Evolutionary conservation across 2,329 filamentous ascomycete species (phyloP).

Genomic region (Lizonia empirigonia): DNA sequence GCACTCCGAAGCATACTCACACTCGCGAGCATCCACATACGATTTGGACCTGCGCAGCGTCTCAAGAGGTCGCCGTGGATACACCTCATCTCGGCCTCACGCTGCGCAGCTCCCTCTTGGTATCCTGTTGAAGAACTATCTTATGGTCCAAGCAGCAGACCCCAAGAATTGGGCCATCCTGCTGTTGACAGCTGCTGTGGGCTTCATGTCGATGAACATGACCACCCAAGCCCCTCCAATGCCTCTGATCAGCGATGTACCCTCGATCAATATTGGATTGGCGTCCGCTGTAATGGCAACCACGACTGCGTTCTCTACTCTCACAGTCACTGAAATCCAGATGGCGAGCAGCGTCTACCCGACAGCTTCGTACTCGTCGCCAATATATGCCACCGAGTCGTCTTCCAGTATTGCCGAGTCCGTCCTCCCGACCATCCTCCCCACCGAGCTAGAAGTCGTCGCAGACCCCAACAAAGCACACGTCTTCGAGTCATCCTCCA

Average conservation of each 20-base stretch:
- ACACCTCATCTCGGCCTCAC: conserved; percentile 19
- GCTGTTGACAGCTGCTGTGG: conserved; percentile 52
- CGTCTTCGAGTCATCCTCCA: conserved; percentile 9
- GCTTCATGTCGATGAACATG: conserved; percentile 48
- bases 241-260: conserved; percentile 10
- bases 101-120: conserved; percentile 56
- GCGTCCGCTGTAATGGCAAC: conserved; percentile 20
- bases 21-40: conserved; percentile 3
- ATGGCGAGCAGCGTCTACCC: conserved; percentile 12
- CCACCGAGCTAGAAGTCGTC: conserved; percentile 3
- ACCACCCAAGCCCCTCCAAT: conserved; percentile 13
- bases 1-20: conserved; percentile 6
- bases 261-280: conserved; percentile 8
- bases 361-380: conserved; percentile 3
- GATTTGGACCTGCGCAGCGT: conserved; percentile 16
- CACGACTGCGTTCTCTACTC: conserved; percentile 32
- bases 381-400: not conserved
- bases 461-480: conserved; percentile 9
- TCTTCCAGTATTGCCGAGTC: not conserved
- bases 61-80: conserved; percentile 16
- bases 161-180: conserved; percentile 59
- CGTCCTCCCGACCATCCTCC: conserved; percentile 1
- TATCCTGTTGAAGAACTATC: conserved; percentile 60
- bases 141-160: conserved; percentile 59
- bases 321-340: conserved; percentile 35